Evolutionary conservation across 2,329 filamentous ascomycete species (phyloP).

Genomic region (Grosmannia clavigera): DNA sequence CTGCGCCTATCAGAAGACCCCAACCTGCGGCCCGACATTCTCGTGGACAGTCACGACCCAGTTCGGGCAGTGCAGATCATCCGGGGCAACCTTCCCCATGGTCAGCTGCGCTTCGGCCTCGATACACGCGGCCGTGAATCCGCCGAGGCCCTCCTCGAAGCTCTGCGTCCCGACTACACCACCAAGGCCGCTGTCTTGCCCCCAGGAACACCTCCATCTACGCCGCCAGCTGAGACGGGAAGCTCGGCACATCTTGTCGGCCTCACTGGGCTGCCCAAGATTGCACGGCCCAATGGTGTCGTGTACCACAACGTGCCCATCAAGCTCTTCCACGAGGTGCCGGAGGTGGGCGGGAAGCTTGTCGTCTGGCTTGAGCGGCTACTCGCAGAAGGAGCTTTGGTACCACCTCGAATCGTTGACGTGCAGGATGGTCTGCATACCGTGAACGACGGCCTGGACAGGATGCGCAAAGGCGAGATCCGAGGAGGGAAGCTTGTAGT

Average conservation of each 20-base stretch:
- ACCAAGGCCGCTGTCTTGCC: neutral
- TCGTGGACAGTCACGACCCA: constrained; percentile 57
- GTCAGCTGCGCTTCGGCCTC: constrained; percentile 50
- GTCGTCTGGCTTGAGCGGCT: constrained; percentile 56
- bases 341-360: constrained; percentile 48
- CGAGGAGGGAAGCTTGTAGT: constrained; percentile 61
- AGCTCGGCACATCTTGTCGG: constrained; percentile 49
- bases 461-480: constrained; percentile 51
- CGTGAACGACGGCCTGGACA: constrained; percentile 56
- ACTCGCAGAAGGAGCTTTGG: constrained; percentile 38
- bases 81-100: constrained; percentile 36
- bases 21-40: constrained; percentile 40
- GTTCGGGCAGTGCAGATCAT: constrained; percentile 54
- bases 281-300: constrained; percentile 29
- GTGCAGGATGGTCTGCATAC: constrained; percentile 50
- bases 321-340: constrained; percentile 61
- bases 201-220: constrained; percentile 16
- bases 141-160: constrained; percentile 42
- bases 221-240: constrained; percentile 27
- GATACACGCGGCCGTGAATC: constrained; percentile 57
- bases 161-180: constrained; percentile 26
- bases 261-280: constrained; percentile 57
- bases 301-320: constrained; percentile 57
- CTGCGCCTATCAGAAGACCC: constrained; percentile 36
- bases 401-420: constrained; percentile 52